phyloP scores from a whole-genome alignment of 805 yeast genomes.

The Kluyveromyces nonfermentans region DNA sequence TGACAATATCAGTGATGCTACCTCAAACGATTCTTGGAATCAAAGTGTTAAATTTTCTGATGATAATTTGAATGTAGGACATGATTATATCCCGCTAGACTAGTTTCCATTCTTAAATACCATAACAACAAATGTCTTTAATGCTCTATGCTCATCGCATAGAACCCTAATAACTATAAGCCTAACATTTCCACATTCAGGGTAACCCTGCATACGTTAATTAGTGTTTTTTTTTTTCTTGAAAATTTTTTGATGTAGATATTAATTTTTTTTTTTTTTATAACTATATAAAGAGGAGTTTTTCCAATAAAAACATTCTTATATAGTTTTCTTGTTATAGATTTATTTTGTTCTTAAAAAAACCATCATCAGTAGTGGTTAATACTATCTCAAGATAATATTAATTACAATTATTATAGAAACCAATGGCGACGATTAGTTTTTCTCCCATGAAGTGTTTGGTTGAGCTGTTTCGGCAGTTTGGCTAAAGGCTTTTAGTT shows the following conservation, averaged over 20 bases:
- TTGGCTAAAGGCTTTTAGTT: constrained; percentile 19
- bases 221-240: not conserved
- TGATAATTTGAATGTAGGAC: not conserved
- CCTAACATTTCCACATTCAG: not conserved
- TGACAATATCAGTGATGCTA: not conserved
- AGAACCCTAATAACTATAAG: not conserved
- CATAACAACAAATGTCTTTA: not conserved
- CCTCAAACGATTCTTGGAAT: not conserved
- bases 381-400: constrained; percentile 35
- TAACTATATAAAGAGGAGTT: constrained; percentile 3
- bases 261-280: not conserved
- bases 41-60: not conserved
- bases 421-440: constrained; percentile 28
- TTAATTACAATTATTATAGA: constrained; percentile 30
- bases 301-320: not conserved
- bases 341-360: constrained; percentile 12
- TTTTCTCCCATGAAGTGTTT: constrained; percentile 16
- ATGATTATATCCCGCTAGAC: not conserved
- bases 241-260: not conserved
- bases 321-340: constrained; percentile 1
- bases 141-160: not conserved
- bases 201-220: no score
- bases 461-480: constrained; percentile 4
- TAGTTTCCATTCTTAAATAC: no score
- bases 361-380: constrained; percentile 34